phyloP scores from a whole-genome alignment of 306 rosid species.

The Casuarina equisetifolia region DNA sequence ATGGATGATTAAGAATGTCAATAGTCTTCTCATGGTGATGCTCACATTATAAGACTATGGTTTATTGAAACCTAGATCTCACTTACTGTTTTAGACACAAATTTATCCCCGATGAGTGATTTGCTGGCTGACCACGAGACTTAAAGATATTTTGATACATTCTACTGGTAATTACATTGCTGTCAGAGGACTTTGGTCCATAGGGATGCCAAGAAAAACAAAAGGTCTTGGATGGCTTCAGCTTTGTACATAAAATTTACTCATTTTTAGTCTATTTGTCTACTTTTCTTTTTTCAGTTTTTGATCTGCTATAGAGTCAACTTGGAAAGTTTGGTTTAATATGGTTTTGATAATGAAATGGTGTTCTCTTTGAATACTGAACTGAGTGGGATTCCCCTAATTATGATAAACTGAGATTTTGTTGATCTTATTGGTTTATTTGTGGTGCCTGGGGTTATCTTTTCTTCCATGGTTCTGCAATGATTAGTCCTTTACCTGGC shows the following conservation, averaged over 20 bases:
- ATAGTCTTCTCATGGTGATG: conserved; percentile 18
- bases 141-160: not conserved
- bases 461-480: not conserved
- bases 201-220: too few relatives aligned
- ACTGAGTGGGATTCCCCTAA: not conserved
- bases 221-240: not conserved
- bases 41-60: conserved; percentile 9
- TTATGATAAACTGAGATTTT: not conserved
- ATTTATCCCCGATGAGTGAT: not conserved
- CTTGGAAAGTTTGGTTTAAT: not conserved
- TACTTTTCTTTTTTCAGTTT: conserved; percentile 15
- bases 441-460: not conserved
- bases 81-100: not conserved
- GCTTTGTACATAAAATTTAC: not conserved
- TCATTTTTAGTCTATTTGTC: conserved; percentile 13
- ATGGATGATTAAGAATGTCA: not conserved
- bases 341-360: conserved; percentile 4
- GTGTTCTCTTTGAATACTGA: not conserved
- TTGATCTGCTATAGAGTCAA: conserved; percentile 13
- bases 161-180: conserved; percentile 11
- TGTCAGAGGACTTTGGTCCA: conserved; percentile 8
- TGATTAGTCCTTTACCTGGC: not conserved
- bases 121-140: not conserved
- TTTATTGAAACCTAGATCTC: not conserved
- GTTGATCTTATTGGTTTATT: not conserved